Evolutionary conservation across 2,329 filamentous ascomycete species (phyloP).

Genomic region (Fusarium drepaniforme): DNA sequence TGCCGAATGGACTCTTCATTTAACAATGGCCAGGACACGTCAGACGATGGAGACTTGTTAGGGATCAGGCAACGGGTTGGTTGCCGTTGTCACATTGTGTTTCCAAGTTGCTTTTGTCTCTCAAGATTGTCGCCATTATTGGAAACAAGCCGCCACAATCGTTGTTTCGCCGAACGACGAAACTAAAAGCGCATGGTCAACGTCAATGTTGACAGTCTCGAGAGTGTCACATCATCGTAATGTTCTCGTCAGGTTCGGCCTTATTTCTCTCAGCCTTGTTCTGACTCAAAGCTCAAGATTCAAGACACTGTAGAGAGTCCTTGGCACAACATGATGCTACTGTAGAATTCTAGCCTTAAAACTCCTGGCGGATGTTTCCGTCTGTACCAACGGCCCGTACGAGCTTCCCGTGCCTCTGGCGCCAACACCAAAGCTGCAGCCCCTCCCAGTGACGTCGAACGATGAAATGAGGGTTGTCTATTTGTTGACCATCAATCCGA

Average conservation of each 20-base stretch:
- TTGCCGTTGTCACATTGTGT: not conserved
- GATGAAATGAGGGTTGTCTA: not conserved
- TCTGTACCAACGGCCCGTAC: conserved; percentile 22
- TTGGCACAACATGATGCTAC: not conserved
- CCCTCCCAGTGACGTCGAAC: conserved; percentile 22
- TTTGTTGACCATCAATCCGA: not conserved
- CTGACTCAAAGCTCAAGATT: not conserved
- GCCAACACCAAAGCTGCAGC: conserved; percentile 9
- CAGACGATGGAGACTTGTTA: not conserved
- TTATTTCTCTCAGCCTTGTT: not conserved
- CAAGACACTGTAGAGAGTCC: not conserved
- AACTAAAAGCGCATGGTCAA: not conserved
- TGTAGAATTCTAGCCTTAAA: not conserved
- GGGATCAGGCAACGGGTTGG: not conserved
- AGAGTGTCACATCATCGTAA: not conserved
- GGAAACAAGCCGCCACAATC: not conserved
- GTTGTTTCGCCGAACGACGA: not conserved
- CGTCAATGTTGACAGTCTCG: not conserved
- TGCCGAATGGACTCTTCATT: conserved; percentile 6
- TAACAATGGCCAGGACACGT: not conserved
- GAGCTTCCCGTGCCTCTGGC: conserved; percentile 22
- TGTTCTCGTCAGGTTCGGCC: not conserved
- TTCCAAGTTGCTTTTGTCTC: not conserved
- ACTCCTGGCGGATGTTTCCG: conserved; percentile 24
- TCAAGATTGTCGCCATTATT: not conserved